Percentiles rank a stretch among this genome's conserved stretches.
These are phyloP conservation scores for Picea abies DNA, from an alignment of 83 land plant genomes.

Conservation along the genomic window DNA sequence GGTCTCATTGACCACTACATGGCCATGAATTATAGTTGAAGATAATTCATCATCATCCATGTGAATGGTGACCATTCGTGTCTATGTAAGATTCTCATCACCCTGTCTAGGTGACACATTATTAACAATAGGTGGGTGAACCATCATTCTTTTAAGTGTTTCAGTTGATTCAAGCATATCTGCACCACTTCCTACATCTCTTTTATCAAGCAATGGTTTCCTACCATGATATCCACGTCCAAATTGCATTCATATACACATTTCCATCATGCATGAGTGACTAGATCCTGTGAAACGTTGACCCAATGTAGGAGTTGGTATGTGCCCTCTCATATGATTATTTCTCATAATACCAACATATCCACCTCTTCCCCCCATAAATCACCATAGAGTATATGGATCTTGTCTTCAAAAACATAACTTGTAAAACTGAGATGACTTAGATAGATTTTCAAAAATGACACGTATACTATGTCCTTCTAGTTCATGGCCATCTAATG, in stretches of 20 bases:
- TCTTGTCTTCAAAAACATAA: neutral
- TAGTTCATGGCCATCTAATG: too few relatives aligned
- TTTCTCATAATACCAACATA: neutral
- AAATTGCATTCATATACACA: conserved; percentile 14
- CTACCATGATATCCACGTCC: conserved; percentile 6
- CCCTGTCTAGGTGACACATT: too few relatives aligned
- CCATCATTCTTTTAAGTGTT: too few relatives aligned
- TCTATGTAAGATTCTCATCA: too few relatives aligned
- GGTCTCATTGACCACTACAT: too few relatives aligned
- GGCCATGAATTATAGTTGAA: too few relatives aligned
- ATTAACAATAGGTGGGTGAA: too few relatives aligned
- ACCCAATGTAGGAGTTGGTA: neutral
- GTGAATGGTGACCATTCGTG: too few relatives aligned
- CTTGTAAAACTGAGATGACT: conserved; percentile 27
- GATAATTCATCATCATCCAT: too few relatives aligned
- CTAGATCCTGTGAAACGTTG: neutral
- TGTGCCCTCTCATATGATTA: conserved; percentile 8
- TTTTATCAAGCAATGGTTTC: neutral
- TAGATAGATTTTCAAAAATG: conserved; percentile 35
- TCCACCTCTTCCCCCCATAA: neutral
- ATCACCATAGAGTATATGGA: neutral
- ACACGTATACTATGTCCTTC: conserved; percentile 17
- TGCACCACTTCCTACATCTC: too few relatives aligned
- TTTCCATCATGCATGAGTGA: conserved; percentile 10
- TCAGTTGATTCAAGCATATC: too few relatives aligned